A percentile compares a stretch with the other conserved stretches of the same genome.
phyloP scores from a whole-genome alignment of 2,329 filamentous ascomycete genomes.

The Colletotrichum trifolii region DNA sequence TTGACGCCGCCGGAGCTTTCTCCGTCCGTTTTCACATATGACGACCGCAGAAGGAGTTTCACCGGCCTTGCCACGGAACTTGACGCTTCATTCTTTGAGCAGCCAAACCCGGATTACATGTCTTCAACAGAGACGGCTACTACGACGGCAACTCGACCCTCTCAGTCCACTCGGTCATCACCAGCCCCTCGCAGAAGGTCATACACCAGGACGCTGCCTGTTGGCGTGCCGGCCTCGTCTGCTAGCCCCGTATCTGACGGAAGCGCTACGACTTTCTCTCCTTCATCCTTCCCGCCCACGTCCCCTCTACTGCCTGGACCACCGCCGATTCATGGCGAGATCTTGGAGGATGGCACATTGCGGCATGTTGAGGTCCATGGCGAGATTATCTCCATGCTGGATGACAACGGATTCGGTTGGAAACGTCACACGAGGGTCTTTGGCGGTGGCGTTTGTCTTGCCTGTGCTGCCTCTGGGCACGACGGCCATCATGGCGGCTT shows the following conservation, averaged over 20 bases:
- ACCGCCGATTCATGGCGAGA: conserved; percentile 48
- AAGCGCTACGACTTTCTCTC: conserved; percentile 49
- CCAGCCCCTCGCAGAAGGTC: conserved; percentile 53
- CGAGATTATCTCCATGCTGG: conserved; percentile 61
- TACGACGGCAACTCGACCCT: conserved; percentile 38
- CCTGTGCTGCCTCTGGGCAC: conserved; percentile 61
- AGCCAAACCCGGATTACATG: conserved; percentile 62
- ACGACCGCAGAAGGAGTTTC: conserved; percentile 50
- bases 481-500: conserved; percentile 59
- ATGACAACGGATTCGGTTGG: conserved; percentile 63
- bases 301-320: conserved; percentile 61
- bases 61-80: conserved; percentile 48
- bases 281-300: conserved; percentile 62
- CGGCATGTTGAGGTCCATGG: conserved; percentile 58
- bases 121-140: conserved; percentile 46
- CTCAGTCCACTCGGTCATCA: conserved; percentile 40
- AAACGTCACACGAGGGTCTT: conserved; percentile 69
- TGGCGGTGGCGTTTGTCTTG: conserved; percentile 67
- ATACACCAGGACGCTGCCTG: conserved; percentile 54
- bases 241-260: conserved; percentile 30
- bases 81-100: conserved; percentile 57
- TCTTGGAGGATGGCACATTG: conserved; percentile 42
- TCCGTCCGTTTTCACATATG: conserved; percentile 54
- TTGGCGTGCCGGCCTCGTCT: conserved; percentile 45
- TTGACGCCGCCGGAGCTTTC: conserved; percentile 61